These are phyloP conservation scores for Plasmodiophora brassicae DNA, from an alignment of 208 protist species.

Conservation along the genomic window DNA sequence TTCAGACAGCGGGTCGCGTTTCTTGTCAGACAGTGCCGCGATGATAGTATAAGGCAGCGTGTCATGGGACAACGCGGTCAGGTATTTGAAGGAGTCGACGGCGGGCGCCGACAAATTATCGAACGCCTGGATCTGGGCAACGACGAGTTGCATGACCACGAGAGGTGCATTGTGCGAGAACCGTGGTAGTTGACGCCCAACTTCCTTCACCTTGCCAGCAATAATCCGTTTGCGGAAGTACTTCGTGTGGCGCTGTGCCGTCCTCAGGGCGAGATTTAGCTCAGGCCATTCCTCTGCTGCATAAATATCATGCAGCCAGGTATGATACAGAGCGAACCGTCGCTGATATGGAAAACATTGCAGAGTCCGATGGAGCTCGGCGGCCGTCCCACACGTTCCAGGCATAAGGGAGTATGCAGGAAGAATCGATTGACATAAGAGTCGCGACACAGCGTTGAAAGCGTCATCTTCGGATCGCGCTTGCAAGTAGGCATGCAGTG, in stretches of 20 bases:
- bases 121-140: conserved; percentile 46
- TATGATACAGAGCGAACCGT: neutral
- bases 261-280: neutral
- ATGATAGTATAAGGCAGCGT: conserved; percentile 38
- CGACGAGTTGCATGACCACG: neutral
- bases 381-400: neutral
- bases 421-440: neutral
- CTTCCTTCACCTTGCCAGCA: conserved; percentile 18
- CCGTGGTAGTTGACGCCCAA: neutral
- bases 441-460: neutral
- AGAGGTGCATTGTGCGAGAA: neutral
- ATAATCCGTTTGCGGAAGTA: conserved; percentile 30
- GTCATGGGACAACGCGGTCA: conserved; percentile 52
- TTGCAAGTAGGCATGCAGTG: neutral
- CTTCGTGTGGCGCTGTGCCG: neutral
- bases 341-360: neutral
- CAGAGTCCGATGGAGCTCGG: neutral
- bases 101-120: conserved; percentile 55
- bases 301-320: neutral
- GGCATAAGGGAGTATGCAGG: neutral
- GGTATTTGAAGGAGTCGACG: conserved; percentile 57
- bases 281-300: neutral
- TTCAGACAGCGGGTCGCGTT: neutral
- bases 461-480: neutral
- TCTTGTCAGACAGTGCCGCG: neutral